Evolutionary conservation across 768 basidiomycete species (phyloP).

Genomic region (Cyathus striatus): DNA sequence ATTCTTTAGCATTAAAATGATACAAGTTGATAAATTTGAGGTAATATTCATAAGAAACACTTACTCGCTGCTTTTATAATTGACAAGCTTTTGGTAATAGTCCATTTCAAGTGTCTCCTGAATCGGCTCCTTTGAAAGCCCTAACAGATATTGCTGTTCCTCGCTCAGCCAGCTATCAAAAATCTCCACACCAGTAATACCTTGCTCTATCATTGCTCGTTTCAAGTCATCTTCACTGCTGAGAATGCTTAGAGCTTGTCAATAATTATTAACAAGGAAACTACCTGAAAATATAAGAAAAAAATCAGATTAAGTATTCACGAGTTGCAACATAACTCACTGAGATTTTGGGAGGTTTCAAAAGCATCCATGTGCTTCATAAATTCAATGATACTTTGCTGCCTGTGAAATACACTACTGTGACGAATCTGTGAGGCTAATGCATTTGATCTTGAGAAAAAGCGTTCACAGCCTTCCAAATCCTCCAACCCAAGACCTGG

Average conservation of each 20-base stretch:
- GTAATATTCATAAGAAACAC: too few relatives aligned
- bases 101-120: conserved; percentile 12
- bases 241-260: conserved; percentile 17
- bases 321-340: conserved; percentile 7
- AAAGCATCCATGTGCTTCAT: conserved; percentile 8
- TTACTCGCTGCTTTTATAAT: conserved; percentile 4
- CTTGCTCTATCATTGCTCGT: conserved; percentile 3
- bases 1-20: too few relatives aligned
- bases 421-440: conserved; percentile 11
- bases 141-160: conserved; percentile 11
- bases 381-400: conserved; percentile 12
- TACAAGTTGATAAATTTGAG: too few relatives aligned
- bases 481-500: conserved; percentile 14
- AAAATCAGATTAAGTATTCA: not conserved
- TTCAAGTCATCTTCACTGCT: not conserved
- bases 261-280: conserved; percentile 17
- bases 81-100: conserved; percentile 10
- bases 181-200: not conserved
- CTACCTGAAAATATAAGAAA: not conserved
- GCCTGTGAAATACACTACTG: conserved; percentile 11
- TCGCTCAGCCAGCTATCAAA: conserved; percentile 15
- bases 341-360: conserved; percentile 16
- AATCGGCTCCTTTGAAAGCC: conserved; percentile 7
- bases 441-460: conserved; percentile 13
- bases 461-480: conserved; percentile 12